Evolutionary conservation across 352 stramenopile species (phyloP).

Genomic region (Halophytophthora batemanensis): DNA sequence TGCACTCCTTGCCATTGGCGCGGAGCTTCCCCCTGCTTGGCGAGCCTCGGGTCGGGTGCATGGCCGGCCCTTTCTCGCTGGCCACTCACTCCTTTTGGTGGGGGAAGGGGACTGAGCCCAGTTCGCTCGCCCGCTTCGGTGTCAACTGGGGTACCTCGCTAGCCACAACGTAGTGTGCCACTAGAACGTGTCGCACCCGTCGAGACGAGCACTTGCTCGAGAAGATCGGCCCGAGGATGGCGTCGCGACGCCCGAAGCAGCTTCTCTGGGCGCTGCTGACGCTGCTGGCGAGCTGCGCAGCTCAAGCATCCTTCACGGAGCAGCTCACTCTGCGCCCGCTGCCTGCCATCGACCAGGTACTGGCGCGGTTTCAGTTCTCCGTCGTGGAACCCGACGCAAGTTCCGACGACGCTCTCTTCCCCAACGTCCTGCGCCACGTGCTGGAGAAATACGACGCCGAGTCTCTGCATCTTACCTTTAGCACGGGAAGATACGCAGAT

Average conservation of each 20-base stretch:
- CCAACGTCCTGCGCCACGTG: constrained; percentile 64
- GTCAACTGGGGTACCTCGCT: neutral
- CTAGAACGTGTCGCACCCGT: too few relatives aligned
- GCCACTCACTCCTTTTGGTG: too few relatives aligned
- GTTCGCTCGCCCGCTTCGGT: too few relatives aligned
- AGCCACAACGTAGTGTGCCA: neutral
- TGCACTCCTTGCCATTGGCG: too few relatives aligned
- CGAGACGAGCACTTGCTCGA: too few relatives aligned
- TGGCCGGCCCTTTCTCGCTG: too few relatives aligned
- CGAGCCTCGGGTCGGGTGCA: too few relatives aligned
- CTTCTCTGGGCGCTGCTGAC: constrained; percentile 13
- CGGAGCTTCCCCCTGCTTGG: too few relatives aligned
- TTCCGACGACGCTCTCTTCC: constrained; percentile 29
- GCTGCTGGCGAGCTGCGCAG: constrained; percentile 7
- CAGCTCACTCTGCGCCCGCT: constrained; percentile 49
- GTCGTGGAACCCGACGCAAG: constrained; percentile 16
- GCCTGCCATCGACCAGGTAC: constrained; percentile 37
- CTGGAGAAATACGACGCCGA: constrained; percentile 67
- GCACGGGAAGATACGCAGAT: constrained; percentile 54
- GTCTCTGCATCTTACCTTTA: constrained; percentile 66
- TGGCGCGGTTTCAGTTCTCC: constrained; percentile 56
- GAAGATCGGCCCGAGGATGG: constrained; percentile 2
- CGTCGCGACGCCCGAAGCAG: constrained; percentile 4
- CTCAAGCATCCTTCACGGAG: constrained; percentile 41
- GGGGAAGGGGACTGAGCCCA: too few relatives aligned